Conservation (phyloP, 2,329 filamentous ascomycete species). For the Moelleriella libera region DNA sequence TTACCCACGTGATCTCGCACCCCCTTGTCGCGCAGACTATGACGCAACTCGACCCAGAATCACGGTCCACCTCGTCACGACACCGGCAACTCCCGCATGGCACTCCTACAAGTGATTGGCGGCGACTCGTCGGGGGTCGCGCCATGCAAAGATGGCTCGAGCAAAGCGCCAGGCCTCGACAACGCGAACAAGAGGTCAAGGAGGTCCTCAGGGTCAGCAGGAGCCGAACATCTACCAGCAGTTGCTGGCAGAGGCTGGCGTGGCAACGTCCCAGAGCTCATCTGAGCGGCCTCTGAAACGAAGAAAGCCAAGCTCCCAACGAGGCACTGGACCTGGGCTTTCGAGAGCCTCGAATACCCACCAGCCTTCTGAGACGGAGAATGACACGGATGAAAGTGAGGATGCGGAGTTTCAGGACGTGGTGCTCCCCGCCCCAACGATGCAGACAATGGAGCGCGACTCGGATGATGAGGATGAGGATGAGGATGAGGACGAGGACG, state of each 20-base stretch:
- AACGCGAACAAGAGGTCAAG: conserved; percentile 8
- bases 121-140: background rate
- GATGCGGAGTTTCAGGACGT: conserved; percentile 38
- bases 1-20: conserved; percentile 9
- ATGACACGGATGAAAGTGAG: conserved; percentile 13
- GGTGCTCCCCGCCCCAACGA: conserved; percentile 26
- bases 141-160: conserved; percentile 15
- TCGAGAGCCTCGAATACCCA: too few relatives aligned
- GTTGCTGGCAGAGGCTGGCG: conserved; percentile 35
- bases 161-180: conserved; percentile 13
- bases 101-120: background rate
- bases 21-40: conserved; percentile 2
- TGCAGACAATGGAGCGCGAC: conserved; percentile 36
- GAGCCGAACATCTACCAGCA: conserved; percentile 29
- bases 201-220: conserved; percentile 6
- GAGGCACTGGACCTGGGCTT: background rate
- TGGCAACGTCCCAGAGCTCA: conserved; percentile 13
- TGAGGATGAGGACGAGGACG: conserved; percentile 22
- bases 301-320: conserved; percentile 12
- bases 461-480: conserved; percentile 30
- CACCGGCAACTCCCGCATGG: background rate
- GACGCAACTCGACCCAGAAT: conserved; percentile 5
- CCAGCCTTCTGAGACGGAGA: background rate
- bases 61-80: background rate
- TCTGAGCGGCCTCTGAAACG: conserved; percentile 27